Evolutionary conservation across 2,329 filamentous ascomycete genomes (phyloP), one percentile per base, ranked within the genome.

Genomic region (Alternaria consortialis): DNA sequence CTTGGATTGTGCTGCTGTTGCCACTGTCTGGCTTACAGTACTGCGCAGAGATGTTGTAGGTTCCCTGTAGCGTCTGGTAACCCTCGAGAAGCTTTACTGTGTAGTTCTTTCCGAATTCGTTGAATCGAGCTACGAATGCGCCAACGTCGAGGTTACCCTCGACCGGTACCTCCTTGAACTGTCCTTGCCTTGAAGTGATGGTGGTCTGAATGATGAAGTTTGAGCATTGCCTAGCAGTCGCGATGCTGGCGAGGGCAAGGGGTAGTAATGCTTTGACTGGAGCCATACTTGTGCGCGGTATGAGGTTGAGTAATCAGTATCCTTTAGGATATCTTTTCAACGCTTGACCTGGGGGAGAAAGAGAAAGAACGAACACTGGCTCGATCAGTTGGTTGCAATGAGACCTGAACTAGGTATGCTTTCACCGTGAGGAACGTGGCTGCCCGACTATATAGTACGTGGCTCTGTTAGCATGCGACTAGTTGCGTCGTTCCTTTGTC

Each of bases 41-140:
- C 9, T 86, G 87, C 0, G 86, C 84, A 5, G 82, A 85, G 48
- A 91, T 85, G 5, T 84, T 74, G 77, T 89, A 90, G 25, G 77
- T 80, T 32, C 86, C 86, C 2, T 78, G 72, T 15, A 88, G 76
- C 0, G 82, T 85, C 29, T 79, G 69, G 67, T 85, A 86, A 39
- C 82, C 85, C n/a, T 75, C 72, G 2, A 86, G 73, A 2, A 83
- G 67, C 9, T 76, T 69, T 2, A 78, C 74, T 0, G 82, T 81
- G 67, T 81, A 86, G 68, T 88, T 86, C 43, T 77, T 59, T 7
- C 64, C 57, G 47, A 43, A 69, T 20, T 69, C 36, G 53, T 27
- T 59, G 47, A 65, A 70, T 9, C 60, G 65, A 32, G 60, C 65
- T 31, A 84, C 75, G 65, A 90, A 86, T 62, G 85, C 81, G 12